Conservation (phyloP, 176 grass and related monocot genomes). For the Dendrocalamus sinicus region DNA sequence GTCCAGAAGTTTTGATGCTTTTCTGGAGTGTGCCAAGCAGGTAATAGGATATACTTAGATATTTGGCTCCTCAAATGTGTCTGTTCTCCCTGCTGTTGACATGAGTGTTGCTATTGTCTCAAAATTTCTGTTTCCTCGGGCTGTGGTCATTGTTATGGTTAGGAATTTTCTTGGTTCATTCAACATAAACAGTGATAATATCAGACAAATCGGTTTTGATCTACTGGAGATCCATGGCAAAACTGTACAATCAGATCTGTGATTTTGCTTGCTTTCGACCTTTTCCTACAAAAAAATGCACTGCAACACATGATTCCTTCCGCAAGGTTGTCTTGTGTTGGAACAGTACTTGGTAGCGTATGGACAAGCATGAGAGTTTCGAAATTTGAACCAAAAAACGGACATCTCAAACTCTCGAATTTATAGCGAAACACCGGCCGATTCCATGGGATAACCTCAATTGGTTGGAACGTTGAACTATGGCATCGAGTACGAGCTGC, state of each 20-base stretch:
- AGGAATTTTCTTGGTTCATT: conserved; percentile 33
- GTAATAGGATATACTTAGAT: conserved; percentile 47
- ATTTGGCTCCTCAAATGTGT: conserved; percentile 33
- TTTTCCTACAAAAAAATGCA: no score
- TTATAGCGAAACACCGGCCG: neutral
- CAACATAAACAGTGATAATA: neutral
- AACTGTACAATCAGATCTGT: neutral
- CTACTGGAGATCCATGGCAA: neutral
- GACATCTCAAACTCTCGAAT: neutral
- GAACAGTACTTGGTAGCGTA: neutral
- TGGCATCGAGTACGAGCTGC: neutral
- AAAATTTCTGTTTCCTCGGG: conserved; percentile 19
- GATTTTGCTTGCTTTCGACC: neutral
- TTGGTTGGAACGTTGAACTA: neutral
- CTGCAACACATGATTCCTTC: no score
- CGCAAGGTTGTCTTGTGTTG: no score
- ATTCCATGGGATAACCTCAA: neutral
- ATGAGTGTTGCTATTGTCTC: conserved; percentile 36
- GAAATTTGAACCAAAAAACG: neutral
- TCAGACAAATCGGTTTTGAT: conserved; percentile 25
- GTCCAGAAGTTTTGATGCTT: conserved; percentile 62
- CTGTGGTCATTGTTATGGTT: conserved; percentile 2
- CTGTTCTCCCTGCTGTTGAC: conserved; percentile 33
- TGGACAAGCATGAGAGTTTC: neutral
- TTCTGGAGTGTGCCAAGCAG: conserved; percentile 46